A percentile compares a stretch with the other conserved stretches of the same genome.
Evolutionary conservation across 371 early-diverging fungal species (phyloP).

Genomic region (Sporodiniella umbellata): DNA sequence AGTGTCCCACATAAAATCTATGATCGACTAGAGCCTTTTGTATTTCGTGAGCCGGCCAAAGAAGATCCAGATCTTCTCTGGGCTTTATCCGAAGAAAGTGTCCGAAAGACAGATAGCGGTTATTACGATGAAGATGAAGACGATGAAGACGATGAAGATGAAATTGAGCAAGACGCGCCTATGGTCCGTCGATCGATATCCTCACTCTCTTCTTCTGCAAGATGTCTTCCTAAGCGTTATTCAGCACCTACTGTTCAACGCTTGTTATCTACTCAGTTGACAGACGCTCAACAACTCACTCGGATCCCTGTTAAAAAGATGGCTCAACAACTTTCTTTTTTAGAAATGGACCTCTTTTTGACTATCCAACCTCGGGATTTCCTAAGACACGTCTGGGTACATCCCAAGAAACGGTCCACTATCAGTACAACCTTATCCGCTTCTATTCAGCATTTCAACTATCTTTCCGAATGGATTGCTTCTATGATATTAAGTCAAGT

Average conservation of each 20-base stretch:
- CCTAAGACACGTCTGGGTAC: slow-evolving; percentile 43
- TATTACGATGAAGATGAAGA: not conserved
- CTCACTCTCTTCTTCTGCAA: too few species aligned
- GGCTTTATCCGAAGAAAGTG: too few species aligned
- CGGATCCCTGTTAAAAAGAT: slow-evolving; percentile 31
- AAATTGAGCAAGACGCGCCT: not conserved
- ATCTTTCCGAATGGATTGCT: slow-evolving; percentile 61
- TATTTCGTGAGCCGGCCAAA: slow-evolving; percentile 24
- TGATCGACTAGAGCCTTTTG: too few species aligned
- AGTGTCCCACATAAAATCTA: slow-evolving; percentile 22
- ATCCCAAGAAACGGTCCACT: too few species aligned
- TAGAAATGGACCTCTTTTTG: slow-evolving; percentile 51
- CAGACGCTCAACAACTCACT: not conserved
- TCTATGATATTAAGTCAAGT: slow-evolving; percentile 58
- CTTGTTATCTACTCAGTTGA: not conserved
- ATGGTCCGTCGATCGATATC: too few species aligned
- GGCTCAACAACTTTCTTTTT: slow-evolving; percentile 62
- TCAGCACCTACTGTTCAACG: not conserved
- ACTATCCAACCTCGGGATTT: slow-evolving; percentile 48
- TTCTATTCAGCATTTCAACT: slow-evolving; percentile 55
- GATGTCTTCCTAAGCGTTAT: not conserved
- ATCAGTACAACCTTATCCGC: slow-evolving; percentile 43
- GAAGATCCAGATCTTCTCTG: too few species aligned
- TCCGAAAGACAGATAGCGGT: too few species aligned
- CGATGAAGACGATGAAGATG: not conserved